Evolutionary conservation across 306 rosid species (phyloP), one percentile per base, ranked within the genome.

Genomic region (Begonia loranthoides): DNA sequence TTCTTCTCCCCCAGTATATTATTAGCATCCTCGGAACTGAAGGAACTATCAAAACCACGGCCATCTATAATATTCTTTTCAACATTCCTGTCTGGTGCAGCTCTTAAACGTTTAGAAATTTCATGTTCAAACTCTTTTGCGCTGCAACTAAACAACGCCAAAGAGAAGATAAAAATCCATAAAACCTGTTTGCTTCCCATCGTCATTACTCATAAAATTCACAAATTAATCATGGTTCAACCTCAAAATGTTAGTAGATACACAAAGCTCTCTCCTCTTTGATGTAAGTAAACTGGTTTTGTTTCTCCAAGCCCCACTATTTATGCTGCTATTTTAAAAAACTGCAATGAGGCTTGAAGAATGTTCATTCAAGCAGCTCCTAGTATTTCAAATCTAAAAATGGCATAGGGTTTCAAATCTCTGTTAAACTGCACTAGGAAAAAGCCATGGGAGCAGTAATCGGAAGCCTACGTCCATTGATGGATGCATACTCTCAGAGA

Each of bases 1-100:
- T 82, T 86, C 65, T 63, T 67, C 70, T 79, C 83, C 55, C 73
- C 69, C 69, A 56, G 55, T 67, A 55, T 66, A 67, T 49, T 45
- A 61, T 58, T 66, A 10, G 41, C 57, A 63, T 52, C 79, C 59
- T 78, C 82, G 62, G 74, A 59, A 53, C 50, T 63, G 45, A 75
- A 54, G 33, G 77, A 55, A 45, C 59, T 79, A 68, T 80, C 94
- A 5, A 73, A 36, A 62, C 94, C 99, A 22, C 80, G 61, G 36
- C 96, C 99, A 77, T 83, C 96, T 55, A 92, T 80, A 54, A 92
- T 78, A 51, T 71, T 72, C 13, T 70, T 76, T 63, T 81, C 78
- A 40, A 89, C 73, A 66, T 76, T 74, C 70, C 71, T 92, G 63
- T 65, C 82, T 1, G 96, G 93, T 46, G 96, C 82, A 63, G 77